Conservation (phyloP, 306 rosid genomes). For the Cicer judaicum region DNA sequence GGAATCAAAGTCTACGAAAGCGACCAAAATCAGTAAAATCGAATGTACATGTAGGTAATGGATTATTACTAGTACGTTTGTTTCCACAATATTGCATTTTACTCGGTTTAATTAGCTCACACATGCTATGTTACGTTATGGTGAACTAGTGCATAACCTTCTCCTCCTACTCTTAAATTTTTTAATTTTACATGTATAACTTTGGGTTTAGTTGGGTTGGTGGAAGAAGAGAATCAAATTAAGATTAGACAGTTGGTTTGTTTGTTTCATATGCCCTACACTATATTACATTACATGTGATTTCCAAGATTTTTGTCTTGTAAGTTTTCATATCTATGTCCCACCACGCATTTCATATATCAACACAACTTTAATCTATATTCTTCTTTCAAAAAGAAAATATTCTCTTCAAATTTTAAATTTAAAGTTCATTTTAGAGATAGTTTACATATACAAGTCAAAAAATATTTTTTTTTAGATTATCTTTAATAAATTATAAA, state of each 20-base stretch:
- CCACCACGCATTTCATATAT: conserved; percentile 47
- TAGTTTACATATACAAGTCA: too few relatives aligned
- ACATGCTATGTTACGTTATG: not conserved
- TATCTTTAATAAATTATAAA: too few relatives aligned
- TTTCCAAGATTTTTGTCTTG: conserved; percentile 52
- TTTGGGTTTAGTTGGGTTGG: conserved; percentile 36
- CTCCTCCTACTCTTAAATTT: conserved; percentile 11
- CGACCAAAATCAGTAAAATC: conserved; percentile 36
- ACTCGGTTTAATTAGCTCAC: not conserved
- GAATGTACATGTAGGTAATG: conserved; percentile 22
- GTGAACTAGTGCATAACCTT: conserved; percentile 48
- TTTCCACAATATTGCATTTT: conserved; percentile 30
- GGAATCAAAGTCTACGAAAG: conserved; percentile 55
- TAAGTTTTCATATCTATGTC: conserved; percentile 41
- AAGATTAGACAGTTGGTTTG: conserved; percentile 49
- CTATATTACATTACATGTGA: conserved; percentile 51
- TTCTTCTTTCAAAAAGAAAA: not conserved
- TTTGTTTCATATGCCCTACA: conserved; percentile 44
- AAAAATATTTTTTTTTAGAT: too few relatives aligned
- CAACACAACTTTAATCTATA: conserved; percentile 26
- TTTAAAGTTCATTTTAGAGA: too few relatives aligned
- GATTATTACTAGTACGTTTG: not conserved
- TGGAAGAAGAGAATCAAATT: conserved; percentile 46
- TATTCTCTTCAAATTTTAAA: too few relatives aligned
- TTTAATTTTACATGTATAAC: conserved; percentile 3